Conservation (phyloP, 2,329 filamentous ascomycete species). For the Fusarium humuli region DNA sequence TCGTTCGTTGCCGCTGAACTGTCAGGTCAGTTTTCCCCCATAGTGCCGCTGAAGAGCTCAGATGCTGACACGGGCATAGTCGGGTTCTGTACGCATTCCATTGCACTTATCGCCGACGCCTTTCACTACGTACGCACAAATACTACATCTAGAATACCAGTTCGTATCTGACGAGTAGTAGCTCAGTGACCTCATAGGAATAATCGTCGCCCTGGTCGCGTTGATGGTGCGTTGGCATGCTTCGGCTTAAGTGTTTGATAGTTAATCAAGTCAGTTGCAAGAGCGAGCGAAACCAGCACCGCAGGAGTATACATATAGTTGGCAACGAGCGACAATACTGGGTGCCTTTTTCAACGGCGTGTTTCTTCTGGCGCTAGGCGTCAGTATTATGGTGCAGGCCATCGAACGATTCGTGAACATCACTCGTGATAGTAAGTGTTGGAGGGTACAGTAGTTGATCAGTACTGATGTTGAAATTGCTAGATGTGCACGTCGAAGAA, state of each 20-base stretch:
- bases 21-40: constrained; percentile 51
- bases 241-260: neutral
- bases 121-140: constrained; percentile 71
- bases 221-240: constrained; percentile 62
- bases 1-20: constrained; percentile 66
- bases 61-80: constrained; percentile 53
- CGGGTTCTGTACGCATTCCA: constrained; percentile 76
- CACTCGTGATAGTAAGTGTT: constrained; percentile 55
- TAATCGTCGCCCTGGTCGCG: constrained; percentile 73
- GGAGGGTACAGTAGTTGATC: neutral
- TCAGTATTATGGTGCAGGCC: constrained; percentile 79
- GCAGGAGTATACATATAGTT: constrained; percentile 71
- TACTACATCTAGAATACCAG: neutral
- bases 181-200: constrained; percentile 78
- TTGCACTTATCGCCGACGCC: constrained; percentile 80
- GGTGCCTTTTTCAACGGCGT: constrained; percentile 86
- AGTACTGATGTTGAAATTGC: constrained; percentile 17
- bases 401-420: constrained; percentile 75
- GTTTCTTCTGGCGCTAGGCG: constrained; percentile 76
- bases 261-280: constrained; percentile 60
- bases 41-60: neutral
- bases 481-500: constrained; percentile 73
- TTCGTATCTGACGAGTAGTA: constrained; percentile 48
- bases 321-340: constrained; percentile 78
- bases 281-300: constrained; percentile 65